Evolutionary conservation across 176 grass and related monocot genomes (phyloP).

Genomic region (Elaeis guineensis): DNA sequence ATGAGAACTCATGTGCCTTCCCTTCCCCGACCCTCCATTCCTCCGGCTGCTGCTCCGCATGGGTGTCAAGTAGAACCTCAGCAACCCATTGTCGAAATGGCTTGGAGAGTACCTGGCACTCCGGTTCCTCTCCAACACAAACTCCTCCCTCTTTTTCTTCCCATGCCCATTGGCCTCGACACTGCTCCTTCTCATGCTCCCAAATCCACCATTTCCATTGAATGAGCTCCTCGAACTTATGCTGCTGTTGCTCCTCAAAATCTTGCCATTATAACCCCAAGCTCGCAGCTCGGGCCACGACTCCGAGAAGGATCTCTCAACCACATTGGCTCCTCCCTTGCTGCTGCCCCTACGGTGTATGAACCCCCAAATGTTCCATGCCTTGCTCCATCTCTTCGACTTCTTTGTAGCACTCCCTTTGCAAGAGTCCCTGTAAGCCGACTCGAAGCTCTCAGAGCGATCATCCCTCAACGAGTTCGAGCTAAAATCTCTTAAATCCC

Average conservation of each 20-base stretch:
- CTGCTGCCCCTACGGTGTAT: conserved; percentile 49
- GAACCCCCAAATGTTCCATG: conserved; percentile 84
- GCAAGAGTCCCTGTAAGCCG: conserved; percentile 40
- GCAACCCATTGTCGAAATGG: conserved; percentile 74
- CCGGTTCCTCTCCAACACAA: conserved; percentile 63
- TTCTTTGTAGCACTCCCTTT: conserved; percentile 49
- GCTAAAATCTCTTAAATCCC: conserved; percentile 54
- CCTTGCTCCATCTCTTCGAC: conserved; percentile 69
- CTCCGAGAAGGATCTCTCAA: conserved; percentile 78
- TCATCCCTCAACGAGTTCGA: conserved; percentile 85
- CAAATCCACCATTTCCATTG: conserved; percentile 69
- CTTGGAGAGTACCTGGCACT: conserved; percentile 76
- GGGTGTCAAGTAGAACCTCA: conserved; percentile 93
- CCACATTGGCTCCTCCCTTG: conserved; percentile 42
- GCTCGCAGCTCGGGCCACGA: conserved; percentile 58
- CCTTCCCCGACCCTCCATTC: conserved; percentile 48
- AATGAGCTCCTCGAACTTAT: conserved; percentile 81
- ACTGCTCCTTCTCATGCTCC: conserved; percentile 50
- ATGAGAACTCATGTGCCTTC: conserved; percentile 49
- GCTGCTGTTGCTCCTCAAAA: conserved; percentile 77
- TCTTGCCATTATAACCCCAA: conserved; percentile 35
- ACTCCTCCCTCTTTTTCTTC: conserved; percentile 36
- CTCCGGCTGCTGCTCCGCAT: conserved; percentile 56
- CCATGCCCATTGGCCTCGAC: conserved; percentile 29
- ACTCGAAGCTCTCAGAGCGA: conserved; percentile 77